Evolutionary conservation across 352 stramenopile genomes (phyloP).

Genomic region (Phytophthora kernoviae): DNA sequence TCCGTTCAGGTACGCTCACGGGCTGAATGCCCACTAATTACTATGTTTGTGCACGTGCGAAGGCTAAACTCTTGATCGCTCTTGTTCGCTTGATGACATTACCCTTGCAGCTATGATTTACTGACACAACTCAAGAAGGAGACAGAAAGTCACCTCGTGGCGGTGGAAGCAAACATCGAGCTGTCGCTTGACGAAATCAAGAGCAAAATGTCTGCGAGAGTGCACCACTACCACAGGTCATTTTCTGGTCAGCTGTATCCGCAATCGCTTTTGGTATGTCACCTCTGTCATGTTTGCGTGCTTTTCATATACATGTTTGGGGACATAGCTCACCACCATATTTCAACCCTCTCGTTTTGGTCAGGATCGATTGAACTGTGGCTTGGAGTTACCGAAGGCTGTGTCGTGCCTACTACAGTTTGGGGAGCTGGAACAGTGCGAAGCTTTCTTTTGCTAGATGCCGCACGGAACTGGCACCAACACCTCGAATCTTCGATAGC

Average conservation of each 20-base stretch:
- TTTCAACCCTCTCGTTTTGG: neutral
- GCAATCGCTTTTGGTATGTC: constrained; percentile 47
- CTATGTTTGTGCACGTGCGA: neutral
- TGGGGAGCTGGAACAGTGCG: constrained; percentile 35
- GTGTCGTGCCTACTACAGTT: constrained; percentile 32
- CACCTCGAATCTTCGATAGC: constrained; percentile 13
- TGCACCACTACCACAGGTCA: constrained; percentile 37
- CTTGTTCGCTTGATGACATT: neutral
- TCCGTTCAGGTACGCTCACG: constrained; percentile 38
- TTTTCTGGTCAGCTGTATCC: constrained; percentile 46
- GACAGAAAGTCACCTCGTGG: constrained; percentile 35
- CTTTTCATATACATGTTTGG: neutral
- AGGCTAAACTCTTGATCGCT: neutral
- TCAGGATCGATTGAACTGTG: constrained; percentile 29
- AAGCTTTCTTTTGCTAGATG: constrained; percentile 22
- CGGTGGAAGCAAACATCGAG: constrained; percentile 25
- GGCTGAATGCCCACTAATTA: neutral
- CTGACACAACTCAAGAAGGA: constrained; percentile 50
- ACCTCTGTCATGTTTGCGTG: neutral
- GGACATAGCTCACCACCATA: neutral
- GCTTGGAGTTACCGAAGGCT: constrained; percentile 8
- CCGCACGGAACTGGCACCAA: constrained; percentile 26
- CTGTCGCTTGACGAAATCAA: constrained; percentile 37
- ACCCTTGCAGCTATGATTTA: constrained; percentile 36
- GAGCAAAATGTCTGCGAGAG: constrained; percentile 50